These are phyloP conservation scores for Leccinum boreale DNA, from an alignment of 768 basidiomycete species.

Conservation along the genomic window DNA sequence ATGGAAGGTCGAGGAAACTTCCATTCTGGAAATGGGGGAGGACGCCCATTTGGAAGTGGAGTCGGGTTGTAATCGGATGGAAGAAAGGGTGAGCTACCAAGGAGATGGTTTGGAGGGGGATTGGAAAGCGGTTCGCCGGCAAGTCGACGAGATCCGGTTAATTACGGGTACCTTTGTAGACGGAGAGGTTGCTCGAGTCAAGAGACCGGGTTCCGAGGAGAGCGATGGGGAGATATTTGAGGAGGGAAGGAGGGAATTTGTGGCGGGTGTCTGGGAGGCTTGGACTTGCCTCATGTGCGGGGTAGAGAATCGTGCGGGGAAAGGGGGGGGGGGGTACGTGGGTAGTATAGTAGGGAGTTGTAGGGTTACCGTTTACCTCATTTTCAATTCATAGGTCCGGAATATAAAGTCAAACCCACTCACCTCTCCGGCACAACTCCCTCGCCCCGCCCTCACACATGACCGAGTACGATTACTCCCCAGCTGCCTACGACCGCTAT, in stretches of 20 bases:
- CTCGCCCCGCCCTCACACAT: slow-evolving; percentile 27
- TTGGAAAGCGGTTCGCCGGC: slow-evolving; percentile 2
- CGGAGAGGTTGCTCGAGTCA: not conserved
- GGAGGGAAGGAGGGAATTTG: not conserved
- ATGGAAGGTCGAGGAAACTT: slow-evolving; percentile 12
- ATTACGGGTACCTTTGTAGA: not conserved
- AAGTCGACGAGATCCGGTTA: not conserved
- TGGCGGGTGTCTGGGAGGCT: not conserved
- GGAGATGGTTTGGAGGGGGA: slow-evolving; percentile 3
- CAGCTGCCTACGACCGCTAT: slow-evolving; percentile 48
- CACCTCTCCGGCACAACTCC: slow-evolving; percentile 5
- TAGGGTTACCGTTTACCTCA: not conserved
- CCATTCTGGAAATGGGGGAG: slow-evolving; percentile 13
- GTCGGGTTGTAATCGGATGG: slow-evolving; percentile 8
- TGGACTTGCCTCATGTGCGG: slow-evolving; percentile 20
- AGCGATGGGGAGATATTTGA: not conserved
- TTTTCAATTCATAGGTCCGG: not conserved
- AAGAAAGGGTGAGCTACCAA: not conserved
- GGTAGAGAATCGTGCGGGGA: slow-evolving; percentile 24
- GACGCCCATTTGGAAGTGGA: slow-evolving; percentile 1
- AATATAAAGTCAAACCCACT: slow-evolving; percentile 13
- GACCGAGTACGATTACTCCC: slow-evolving; percentile 64
- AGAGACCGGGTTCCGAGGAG: not conserved
- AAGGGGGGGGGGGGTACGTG: slow-evolving; percentile 12
- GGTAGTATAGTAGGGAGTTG: not conserved